Evolutionary conservation across 2,329 filamentous ascomycete species (phyloP), one percentile per base, ranked within the genome.

Genomic region (Sclerotinia minor): DNA sequence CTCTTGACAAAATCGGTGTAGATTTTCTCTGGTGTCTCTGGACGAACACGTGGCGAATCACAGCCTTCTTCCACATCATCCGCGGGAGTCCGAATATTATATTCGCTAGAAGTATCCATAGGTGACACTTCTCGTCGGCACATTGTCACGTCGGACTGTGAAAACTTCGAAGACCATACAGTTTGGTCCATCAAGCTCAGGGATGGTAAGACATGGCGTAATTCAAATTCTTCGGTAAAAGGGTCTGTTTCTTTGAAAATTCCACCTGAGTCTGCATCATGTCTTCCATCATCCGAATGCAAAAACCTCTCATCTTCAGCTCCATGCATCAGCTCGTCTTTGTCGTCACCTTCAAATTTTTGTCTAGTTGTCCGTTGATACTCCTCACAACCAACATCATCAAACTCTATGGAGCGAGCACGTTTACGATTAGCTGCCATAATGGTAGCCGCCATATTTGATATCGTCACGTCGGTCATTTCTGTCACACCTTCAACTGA

Each of bases 1-100:
- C 45, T 67, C 32, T 67, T 44, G 4, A 75, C 71, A 41, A 72
- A 72, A 11, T 64, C 54, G 8, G 68, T 71, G 21, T 74, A 73
- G 26, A 69, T 44, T 24, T 70, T 70, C 9, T n/a, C 26, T 35
- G 68, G 69, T 13, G 65, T 69, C 13, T 45, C 35, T 15, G 55
- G 44, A 13, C 52, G 66, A 50, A 50, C 7, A 4, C 32, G n/a
- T 11, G 66, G 59, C 24, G 50, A 64, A 47, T 21, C 63, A 47
- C 26, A 64, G 11, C 44, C 52, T 24, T 57, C n/a, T 49, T 64
- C 52, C n/a, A 38, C 47, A 32, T 64, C 50, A 63, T 57, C 41
- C 6, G 50, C 29, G 52, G 66, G 66, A 53, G 66, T 68, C 57
- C 26, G 26, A 19, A 67, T 29, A n/a, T 60, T 64, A 11, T 54